A percentile compares a stretch with the other conserved stretches of the same genome.
These are phyloP conservation scores for Epichloe gansuensis DNA, from an alignment of 2,329 filamentous ascomycete species.

Conservation along the genomic window DNA sequence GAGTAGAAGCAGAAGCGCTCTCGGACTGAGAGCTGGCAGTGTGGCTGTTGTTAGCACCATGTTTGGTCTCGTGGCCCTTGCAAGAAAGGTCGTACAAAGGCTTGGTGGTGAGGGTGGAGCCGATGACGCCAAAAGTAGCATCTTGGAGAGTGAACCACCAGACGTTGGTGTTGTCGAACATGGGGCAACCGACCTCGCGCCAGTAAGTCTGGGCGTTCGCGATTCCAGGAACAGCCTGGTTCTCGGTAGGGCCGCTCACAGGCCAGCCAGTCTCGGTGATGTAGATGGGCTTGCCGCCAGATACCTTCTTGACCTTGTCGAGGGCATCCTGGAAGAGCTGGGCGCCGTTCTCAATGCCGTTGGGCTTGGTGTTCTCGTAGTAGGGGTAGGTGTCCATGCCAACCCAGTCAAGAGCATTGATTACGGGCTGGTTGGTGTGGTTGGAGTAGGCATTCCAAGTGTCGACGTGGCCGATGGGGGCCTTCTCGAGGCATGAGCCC, in stretches of 20 bases:
- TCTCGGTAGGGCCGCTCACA: slow-evolving; percentile 51
- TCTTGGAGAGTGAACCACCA: slow-evolving; percentile 75
- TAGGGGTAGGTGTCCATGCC: slow-evolving; percentile 81
- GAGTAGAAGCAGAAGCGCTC: slow-evolving; percentile 3
- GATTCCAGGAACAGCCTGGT: slow-evolving; percentile 47
- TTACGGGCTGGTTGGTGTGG: slow-evolving; percentile 54
- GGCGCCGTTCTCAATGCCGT: slow-evolving; percentile 51
- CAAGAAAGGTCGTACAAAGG: slow-evolving; percentile 54
- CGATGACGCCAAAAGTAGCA: slow-evolving; percentile 58
- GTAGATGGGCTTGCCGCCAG: slow-evolving; percentile 62
- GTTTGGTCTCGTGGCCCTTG: slow-evolving; percentile 16
- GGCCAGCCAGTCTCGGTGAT: slow-evolving; percentile 86
- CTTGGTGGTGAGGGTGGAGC: slow-evolving; percentile 35
- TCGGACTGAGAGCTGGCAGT: not conserved
- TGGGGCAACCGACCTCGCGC: slow-evolving; percentile 61
- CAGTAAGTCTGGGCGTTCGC: slow-evolving; percentile 70
- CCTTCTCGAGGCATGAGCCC: slow-evolving; percentile 44
- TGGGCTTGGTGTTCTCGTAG: slow-evolving; percentile 58
- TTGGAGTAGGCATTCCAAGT: slow-evolving; percentile 78
- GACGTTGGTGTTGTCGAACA: slow-evolving; percentile 50
- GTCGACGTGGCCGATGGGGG: slow-evolving; percentile 70
- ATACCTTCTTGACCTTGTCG: slow-evolving; percentile 42
- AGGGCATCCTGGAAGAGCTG: slow-evolving; percentile 57
- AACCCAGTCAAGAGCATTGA: slow-evolving; percentile 61
- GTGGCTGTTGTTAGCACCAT: not conserved